A percentile compares a stretch with the other conserved stretches of the same genome.
Evolutionary conservation across 169 alveolate genomes (phyloP).

Genomic region (Plasmodium malariae): DNA sequence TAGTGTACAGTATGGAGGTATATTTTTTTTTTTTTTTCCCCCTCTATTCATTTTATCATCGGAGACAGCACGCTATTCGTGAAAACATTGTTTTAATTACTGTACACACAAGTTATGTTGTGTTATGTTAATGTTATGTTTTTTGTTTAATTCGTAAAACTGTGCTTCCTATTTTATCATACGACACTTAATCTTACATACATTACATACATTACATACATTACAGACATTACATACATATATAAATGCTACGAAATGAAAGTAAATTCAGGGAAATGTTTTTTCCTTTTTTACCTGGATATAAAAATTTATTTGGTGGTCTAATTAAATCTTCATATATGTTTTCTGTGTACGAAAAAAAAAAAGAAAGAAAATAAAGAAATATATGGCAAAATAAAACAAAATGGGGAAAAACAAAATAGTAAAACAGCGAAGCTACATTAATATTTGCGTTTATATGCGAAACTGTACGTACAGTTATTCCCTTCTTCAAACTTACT

Average conservation of each 20-base stretch:
- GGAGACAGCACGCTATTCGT: too few relatives aligned
- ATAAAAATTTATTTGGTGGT: constrained; percentile 82
- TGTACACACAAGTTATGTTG: too few relatives aligned
- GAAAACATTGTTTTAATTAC: too few relatives aligned
- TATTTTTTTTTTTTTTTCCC: background rate
- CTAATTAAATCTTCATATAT: constrained; percentile 74
- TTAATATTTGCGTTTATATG: too few relatives aligned
- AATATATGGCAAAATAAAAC: too few relatives aligned
- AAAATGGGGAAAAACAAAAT: background rate
- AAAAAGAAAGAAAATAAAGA: background rate
- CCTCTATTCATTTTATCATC: constrained; percentile 43
- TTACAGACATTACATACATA: too few relatives aligned
- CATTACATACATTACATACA: too few relatives aligned
- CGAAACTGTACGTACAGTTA: too few relatives aligned
- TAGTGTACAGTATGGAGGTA: background rate
- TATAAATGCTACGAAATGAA: background rate
- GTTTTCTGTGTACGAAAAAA: constrained; percentile 21
- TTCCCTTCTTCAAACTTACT: constrained; percentile 16
- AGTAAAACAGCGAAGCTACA: background rate
- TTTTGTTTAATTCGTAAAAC: too few relatives aligned
- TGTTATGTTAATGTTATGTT: too few relatives aligned
- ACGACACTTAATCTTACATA: too few relatives aligned
- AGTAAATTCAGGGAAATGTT: background rate
- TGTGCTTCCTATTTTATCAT: too few relatives aligned
- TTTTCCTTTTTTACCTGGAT: constrained; percentile 83